Conservation (phyloP, 139 green algal genomes). For the Chlamydomonas incerta region DNA sequence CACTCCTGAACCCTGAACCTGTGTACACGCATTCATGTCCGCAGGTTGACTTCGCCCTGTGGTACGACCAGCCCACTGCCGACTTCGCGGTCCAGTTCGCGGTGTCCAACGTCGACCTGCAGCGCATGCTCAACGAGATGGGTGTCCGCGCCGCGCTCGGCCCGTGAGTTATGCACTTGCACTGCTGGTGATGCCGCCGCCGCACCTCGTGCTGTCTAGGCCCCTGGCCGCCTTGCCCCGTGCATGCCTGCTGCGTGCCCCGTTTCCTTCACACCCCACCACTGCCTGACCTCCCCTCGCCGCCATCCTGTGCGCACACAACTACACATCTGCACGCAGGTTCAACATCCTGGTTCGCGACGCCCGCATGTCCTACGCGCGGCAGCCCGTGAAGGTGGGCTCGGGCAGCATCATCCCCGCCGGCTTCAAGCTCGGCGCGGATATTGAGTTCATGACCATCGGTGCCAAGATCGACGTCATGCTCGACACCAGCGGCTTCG, state of each 20-base stretch:
- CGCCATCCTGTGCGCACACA: no score
- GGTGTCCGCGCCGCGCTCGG: background rate
- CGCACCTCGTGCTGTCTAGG: no score
- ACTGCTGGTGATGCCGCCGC: no score
- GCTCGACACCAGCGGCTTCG: background rate
- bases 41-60: background rate
- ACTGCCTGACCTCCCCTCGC: no score
- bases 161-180: background rate
- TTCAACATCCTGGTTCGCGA: background rate
- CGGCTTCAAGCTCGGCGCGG: background rate
- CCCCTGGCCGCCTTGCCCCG: no score
- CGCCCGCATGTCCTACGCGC: background rate
- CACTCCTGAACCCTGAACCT: no score
- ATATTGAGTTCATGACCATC: background rate
- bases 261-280: no score
- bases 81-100: background rate
- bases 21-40: no score
- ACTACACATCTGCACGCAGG: no score
- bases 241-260: no score
- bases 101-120: background rate
- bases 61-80: background rate
- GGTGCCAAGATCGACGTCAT: background rate
- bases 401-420: background rate
- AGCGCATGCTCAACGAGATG: background rate
- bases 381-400: background rate